Conservation (phyloP, 108 stramenopile species). For the Hondaea fermentalgiana region DNA sequence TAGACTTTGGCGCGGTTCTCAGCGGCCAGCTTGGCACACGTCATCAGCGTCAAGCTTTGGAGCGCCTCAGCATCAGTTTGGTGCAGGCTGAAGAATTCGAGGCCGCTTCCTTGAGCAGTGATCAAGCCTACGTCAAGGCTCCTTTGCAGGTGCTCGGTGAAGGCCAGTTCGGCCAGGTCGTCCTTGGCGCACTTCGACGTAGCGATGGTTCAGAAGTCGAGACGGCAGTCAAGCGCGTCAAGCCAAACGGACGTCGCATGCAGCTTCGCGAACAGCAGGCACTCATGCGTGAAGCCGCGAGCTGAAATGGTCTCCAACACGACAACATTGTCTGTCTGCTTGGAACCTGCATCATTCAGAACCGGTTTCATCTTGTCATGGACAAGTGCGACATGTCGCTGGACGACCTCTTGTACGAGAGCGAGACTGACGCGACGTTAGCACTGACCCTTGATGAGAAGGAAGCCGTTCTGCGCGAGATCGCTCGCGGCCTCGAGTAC, state of each 20-base stretch:
- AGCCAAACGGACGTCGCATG: not conserved
- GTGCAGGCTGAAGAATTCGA: too few species aligned
- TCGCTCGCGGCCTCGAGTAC: not conserved
- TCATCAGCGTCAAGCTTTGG: too few species aligned
- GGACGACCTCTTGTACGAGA: not conserved
- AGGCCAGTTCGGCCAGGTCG: too few species aligned
- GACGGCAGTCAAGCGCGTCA: not conserved
- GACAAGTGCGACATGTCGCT: not conserved
- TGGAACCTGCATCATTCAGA: not conserved
- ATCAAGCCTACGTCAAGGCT: too few species aligned
- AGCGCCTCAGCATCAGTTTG: too few species aligned
- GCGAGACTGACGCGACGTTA: not conserved
- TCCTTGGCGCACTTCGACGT: too few species aligned
- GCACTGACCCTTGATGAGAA: not conserved
- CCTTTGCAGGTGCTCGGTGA: too few species aligned
- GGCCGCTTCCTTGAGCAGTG: too few species aligned
- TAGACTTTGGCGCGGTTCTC: too few species aligned
- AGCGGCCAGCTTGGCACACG: too few species aligned
- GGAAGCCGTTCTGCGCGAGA: not conserved
- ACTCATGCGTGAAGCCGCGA: not conserved
- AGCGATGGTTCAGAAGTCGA: too few species aligned
- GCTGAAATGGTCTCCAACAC: not conserved
- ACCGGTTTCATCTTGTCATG: not conserved
- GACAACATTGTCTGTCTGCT: not conserved
- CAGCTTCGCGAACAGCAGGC: not conserved